A percentile compares a stretch with the other conserved stretches of the same genome.
phyloP scores from a whole-genome alignment of 306 rosid genomes.

The Rosa multiflora region DNA sequence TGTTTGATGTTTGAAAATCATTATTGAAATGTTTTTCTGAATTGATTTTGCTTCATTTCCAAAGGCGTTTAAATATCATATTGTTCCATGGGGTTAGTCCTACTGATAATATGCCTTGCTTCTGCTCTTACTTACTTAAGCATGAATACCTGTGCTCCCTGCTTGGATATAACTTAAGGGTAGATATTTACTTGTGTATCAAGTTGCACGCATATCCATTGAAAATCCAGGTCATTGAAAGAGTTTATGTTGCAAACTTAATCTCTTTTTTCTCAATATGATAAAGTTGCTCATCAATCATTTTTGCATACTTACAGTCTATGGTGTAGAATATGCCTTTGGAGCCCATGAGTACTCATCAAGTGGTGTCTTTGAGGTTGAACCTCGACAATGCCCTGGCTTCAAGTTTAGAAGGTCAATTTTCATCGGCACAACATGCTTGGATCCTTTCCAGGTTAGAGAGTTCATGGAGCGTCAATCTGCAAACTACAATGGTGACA shows the following conservation, averaged over 20 bases:
- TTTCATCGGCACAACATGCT: slow-evolving; percentile 79
- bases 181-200: not conserved
- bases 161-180: not conserved
- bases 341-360: slow-evolving; percentile 91
- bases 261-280: not conserved
- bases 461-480: slow-evolving; percentile 87
- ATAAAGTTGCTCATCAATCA: slow-evolving; percentile 19
- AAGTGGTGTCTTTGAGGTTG: slow-evolving; percentile 92
- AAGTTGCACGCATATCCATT: not conserved
- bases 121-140: not conserved
- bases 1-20: not conserved
- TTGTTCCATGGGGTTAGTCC: not conserved
- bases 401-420: slow-evolving; percentile 89
- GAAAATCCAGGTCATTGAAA: not conserved
- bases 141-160: not conserved
- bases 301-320: slow-evolving; percentile 48
- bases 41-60: not conserved
- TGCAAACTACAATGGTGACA: slow-evolving; percentile 71
- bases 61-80: not conserved
- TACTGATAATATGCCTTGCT: not conserved
- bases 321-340: slow-evolving; percentile 93
- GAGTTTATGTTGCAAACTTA: not conserved
- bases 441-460: slow-evolving; percentile 81
- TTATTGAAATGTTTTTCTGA: not conserved
- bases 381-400: slow-evolving; percentile 92